Evolutionary conservation across 257 asterid species (phyloP), one percentile per base, ranked within the genome.

Genomic region (Paraleonurus japonicus): DNA sequence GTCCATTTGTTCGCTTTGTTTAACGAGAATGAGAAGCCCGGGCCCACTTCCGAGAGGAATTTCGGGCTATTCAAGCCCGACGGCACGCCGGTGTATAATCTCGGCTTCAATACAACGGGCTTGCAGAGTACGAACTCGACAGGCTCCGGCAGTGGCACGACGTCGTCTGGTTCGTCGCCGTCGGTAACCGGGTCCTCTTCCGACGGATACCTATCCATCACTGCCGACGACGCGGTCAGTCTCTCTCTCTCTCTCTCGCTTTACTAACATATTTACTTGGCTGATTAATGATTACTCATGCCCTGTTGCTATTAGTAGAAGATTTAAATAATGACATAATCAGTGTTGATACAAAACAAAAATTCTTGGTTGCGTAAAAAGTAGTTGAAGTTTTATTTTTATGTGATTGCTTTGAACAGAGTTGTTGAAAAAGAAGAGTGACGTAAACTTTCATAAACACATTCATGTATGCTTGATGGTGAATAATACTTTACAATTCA

Each of bases 1-100:
- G 83, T 89, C 1, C 87, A 78, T 22, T 78, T 92, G 9, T 92
- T 92, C 22, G 98, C 96, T 7, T 35, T 92, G 79, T 92, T 89
- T 65, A 92, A 92, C 61, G 98, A 92, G 84, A 89, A 92, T 61
- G 78, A 84, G 87, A 92, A 92, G 88, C 88, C 96, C 43, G 98
- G 98, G 5, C 98, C 98, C 5, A 70, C 88, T 2, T 92, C 98
- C 0, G 98, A 92, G 85, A 83, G 95, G 77, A 92, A 92, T 47
- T 88, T 86, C 66, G 96, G 96, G 22, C 95, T 89, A 0, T 89
- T 92, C 77, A 85, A 89, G 82, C 96, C 98, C 10, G 96, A 92
- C 10, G 89, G 90, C 3, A 81, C 95, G 5, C 95, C 95, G 41
- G 89, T 80, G 11, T 92, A 92, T 69, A 35, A 72, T 61, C 74